A percentile compares a stretch with the other conserved stretches of the same genome.
Evolutionary conservation across 768 basidiomycete genomes (phyloP).

Genomic region (Rickenella mellea): DNA sequence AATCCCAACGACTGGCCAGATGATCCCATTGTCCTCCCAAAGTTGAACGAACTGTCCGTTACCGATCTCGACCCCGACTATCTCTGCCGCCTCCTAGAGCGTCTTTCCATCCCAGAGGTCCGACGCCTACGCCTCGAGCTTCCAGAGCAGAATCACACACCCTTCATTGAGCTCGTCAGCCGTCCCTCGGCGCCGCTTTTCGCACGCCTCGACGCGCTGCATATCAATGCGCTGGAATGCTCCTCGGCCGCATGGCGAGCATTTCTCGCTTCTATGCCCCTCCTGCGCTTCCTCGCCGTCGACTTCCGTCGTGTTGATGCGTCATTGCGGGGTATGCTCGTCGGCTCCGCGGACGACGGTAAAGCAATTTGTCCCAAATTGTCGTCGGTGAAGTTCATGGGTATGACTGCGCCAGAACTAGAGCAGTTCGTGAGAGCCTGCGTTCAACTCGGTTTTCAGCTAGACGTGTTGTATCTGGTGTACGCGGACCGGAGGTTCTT

Average conservation of each 20-base stretch:
- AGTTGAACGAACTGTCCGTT: slow-evolving; percentile 37
- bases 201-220: slow-evolving; percentile 16
- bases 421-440: too few relatives aligned
- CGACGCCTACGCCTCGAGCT: slow-evolving; percentile 38
- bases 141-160: slow-evolving; percentile 43
- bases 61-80: slow-evolving; percentile 50
- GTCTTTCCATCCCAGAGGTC: slow-evolving; percentile 36
- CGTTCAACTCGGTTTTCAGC: too few relatives aligned
- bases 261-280: slow-evolving; percentile 9
- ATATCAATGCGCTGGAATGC: slow-evolving; percentile 16
- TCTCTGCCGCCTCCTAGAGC: slow-evolving; percentile 34
- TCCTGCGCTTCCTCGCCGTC: slow-evolving; percentile 4
- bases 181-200: slow-evolving; percentile 11
- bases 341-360: too few relatives aligned
- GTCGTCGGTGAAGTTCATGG: too few relatives aligned
- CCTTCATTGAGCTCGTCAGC: slow-evolving; percentile 23
- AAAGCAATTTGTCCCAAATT: too few relatives aligned
- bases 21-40: slow-evolving; percentile 15
- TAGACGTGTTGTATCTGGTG: too few relatives aligned
- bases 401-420: too few relatives aligned
- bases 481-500: too few relatives aligned
- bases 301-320: slow-evolving; percentile 5
- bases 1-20: slow-evolving; percentile 22
- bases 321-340: too few relatives aligned
- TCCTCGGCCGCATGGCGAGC: slow-evolving; percentile 12